Conservation (phyloP, 768 basidiomycete species). For the Tremella mesenterica region DNA sequence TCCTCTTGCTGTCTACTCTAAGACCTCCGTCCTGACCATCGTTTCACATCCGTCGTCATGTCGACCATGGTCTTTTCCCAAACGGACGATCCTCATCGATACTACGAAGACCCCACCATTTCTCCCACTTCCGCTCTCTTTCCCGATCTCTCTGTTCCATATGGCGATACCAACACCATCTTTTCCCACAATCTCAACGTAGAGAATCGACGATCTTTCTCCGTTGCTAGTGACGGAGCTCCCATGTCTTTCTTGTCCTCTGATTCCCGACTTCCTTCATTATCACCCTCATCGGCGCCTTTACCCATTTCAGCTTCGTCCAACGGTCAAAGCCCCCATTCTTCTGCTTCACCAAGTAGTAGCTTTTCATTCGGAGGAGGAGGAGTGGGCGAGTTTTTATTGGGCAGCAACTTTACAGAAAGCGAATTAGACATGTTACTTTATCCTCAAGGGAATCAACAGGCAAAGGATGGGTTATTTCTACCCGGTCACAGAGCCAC, state of each 20-base stretch:
- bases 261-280: conserved; percentile 18
- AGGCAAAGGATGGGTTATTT: neutral
- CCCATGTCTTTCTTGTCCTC: conserved; percentile 4
- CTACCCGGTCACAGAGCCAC: neutral
- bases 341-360: conserved; percentile 24
- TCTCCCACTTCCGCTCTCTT: conserved; percentile 15
- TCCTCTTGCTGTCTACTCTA: too few species aligned
- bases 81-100: conserved; percentile 2
- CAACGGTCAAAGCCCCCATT: conserved; percentile 8
- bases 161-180: conserved; percentile 8
- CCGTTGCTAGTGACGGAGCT: neutral
- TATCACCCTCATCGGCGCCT: conserved; percentile 16
- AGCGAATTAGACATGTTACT: conserved; percentile 4
- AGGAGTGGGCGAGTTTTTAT: neutral
- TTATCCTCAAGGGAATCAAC: neutral
- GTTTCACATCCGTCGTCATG: too few species aligned
- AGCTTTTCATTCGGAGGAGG: conserved; percentile 17
- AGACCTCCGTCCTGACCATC: too few species aligned
- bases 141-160: conserved; percentile 12
- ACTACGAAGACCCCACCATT: conserved; percentile 13
- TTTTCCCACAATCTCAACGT: conserved; percentile 2
- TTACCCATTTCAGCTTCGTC: conserved; percentile 1
- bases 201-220: neutral
- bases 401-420: neutral
- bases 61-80: conserved; percentile 3